Conservation (phyloP, 345 rosid genomes). For the Eucalyptus sp. region DNA sequence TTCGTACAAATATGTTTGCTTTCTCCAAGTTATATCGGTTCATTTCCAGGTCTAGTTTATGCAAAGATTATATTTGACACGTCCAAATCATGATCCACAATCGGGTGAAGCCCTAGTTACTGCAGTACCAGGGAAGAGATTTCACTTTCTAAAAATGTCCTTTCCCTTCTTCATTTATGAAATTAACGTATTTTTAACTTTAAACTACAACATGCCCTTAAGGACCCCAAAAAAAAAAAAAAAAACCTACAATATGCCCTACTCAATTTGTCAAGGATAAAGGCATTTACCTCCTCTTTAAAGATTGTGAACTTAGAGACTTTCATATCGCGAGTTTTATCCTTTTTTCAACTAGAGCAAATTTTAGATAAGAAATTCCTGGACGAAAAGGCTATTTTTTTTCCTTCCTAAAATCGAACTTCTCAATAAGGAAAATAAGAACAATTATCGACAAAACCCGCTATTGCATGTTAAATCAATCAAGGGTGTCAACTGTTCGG, state of each 20-base stretch:
- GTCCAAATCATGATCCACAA: background rate
- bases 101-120: background rate
- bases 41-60: background rate
- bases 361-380: background rate
- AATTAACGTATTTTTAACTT: background rate
- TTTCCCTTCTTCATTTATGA: background rate
- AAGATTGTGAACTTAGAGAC: background rate
- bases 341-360: background rate
- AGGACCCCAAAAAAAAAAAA: too few relatives aligned
- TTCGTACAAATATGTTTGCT: background rate
- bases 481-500: too few relatives aligned
- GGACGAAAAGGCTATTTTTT: too few relatives aligned
- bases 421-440: background rate
- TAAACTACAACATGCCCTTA: background rate
- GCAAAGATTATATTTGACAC: background rate
- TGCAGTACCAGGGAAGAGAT: background rate
- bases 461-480: background rate
- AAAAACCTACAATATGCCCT: background rate
- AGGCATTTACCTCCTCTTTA: background rate
- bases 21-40: background rate
- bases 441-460: background rate
- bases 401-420: background rate
- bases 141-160: background rate
- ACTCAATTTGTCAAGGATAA: background rate
- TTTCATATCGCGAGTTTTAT: accelerated